Base-by-base conservation (phyloP, 2,329 filamentous ascomycete species). In the Epichloe hybrida region DNA sequence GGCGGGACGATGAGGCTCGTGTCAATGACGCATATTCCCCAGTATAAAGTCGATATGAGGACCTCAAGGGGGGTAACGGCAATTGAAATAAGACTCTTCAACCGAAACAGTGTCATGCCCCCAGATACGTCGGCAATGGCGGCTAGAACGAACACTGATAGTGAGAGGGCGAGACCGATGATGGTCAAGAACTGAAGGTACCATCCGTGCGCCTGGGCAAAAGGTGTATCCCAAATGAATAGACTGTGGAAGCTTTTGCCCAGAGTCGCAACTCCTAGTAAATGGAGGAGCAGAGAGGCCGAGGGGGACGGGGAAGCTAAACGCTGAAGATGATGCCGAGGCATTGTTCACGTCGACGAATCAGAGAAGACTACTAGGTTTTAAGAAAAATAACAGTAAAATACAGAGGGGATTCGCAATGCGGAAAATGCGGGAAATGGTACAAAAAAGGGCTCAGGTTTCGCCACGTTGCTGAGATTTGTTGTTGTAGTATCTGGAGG, bases 131-230 rank as follows among this genome's bases (percentile, higher is more conserved):
- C 27, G 7, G 27, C 27, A 31, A 31, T 31, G 27, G 84, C 67
- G 4, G 77, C 86, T 27, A 77, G 65, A 47, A 65, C 57, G 62
- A 88, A 88, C 48, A 80, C 83, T 44, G 73, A 57, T 11, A 78
- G 72, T 1, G 83, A 75, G 23, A 84, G 68, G 1, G 73, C 69
- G 42, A 88, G 74, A 27, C 83, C 84, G 52, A 88, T 76, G 61
- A 88, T 88, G 56, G 84, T 89, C 35, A 89, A 73, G 59, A 84
- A 87, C 63, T 86, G 81, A 55, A 81, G 77, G 60, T 85, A 76
- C 67, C 83, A 75, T 52, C 84, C 84, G 58, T 83, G 86, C 1
- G 79, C 73, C 0, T 72, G 67, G 48, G 75, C 75, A 43, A 81
- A 73, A 48, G 71, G 65, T 11, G 71, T 75, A 2, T 77, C 74